A percentile compares a stretch with the other conserved stretches of the same genome.
Evolutionary conservation across 768 basidiomycete species (phyloP).

Genomic region (Amanita muscaria): DNA sequence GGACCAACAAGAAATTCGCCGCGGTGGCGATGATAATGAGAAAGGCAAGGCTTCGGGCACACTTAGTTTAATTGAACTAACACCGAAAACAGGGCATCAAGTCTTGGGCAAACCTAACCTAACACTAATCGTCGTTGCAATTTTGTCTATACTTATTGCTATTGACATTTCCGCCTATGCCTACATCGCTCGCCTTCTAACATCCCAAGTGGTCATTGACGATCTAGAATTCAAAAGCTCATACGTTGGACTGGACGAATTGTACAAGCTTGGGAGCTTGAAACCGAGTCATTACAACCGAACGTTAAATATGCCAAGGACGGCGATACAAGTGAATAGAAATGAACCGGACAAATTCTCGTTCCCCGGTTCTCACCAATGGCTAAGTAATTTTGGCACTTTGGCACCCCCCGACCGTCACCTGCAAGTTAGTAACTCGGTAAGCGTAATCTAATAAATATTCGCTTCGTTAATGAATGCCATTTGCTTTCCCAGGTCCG

Average conservation of each 20-base stretch:
- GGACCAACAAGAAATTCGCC: slow-evolving; percentile 1
- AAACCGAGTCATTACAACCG: slow-evolving; percentile 1
- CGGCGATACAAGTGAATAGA: not conserved
- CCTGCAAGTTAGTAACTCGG: slow-evolving; percentile 1
- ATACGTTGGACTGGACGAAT: slow-evolving; percentile 1
- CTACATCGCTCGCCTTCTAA: slow-evolving; percentile 13
- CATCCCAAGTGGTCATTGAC: not conserved
- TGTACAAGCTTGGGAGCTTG: not conserved
- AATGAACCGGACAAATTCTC: slow-evolving; percentile 1
- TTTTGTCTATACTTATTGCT: slow-evolving; percentile 15
- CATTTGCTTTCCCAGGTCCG: not conserved
- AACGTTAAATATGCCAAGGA: not conserved
- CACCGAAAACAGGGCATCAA: too few relatives aligned
- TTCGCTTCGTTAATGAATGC: not conserved
- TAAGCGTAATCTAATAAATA: not conserved
- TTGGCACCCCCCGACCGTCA: not conserved
- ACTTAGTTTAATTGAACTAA: not conserved
- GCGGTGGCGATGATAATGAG: not conserved
- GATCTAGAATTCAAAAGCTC: slow-evolving; percentile 2
- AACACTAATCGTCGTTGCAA: slow-evolving; percentile 6
- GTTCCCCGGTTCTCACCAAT: not conserved
- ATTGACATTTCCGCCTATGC: slow-evolving; percentile 18
- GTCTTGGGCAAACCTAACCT: not conserved
- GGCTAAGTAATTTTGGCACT: slow-evolving; percentile 1
- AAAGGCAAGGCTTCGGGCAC: not conserved